Evolutionary conservation across 225 moss, liverwort and hornwort species (phyloP), one percentile per base, ranked within the genome.

Genomic region (Physcomitrellopsis africana): DNA sequence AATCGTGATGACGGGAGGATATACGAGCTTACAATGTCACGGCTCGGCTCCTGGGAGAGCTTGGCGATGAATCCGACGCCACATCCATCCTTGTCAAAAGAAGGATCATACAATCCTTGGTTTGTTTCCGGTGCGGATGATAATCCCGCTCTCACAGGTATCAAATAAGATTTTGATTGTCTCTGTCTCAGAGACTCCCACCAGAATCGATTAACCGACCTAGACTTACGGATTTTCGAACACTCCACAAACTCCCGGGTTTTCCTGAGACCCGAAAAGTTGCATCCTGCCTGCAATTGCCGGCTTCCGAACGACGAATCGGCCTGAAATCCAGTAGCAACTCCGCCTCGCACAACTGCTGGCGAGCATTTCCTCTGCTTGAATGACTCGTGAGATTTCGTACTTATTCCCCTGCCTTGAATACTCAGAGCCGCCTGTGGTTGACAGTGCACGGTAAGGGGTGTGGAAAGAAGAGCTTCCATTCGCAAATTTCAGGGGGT

Each of bases 41-140:
- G 80, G 47, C 79, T 86, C 18, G 92, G 89, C 78, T 84, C 76
- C 37, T 88, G 85, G 9, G 88, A 93, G 55, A 93, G 86, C 49
- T 90, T 84, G 1, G 90, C 92, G 19, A 93, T 82, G 69, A 93
- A 90, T 10, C 90, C 90, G 11, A 93, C 92, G 19, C 92, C 92
- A 66, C 92, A 93, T 5, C 90, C 77, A 80, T 93, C 92, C 63
- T 89, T 89, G 75, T 93, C 86, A 64, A 85, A 79, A 45, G 92
- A 43, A 10, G 92, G 90, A 63, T 93, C 92, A 46, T 93, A 93
- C 53, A 93, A 81, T 53, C 92, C 92, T 16, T 78, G 89, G 22
- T 77, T 85, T 7, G 80, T 80, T 67, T 82, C 90, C 14, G 90
- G 92, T 45, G 84, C 79, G 11, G 72, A 77, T 7, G 92, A 93